Base-by-base conservation (phyloP, 1,284 basidiomycete genomes). In the Tausonia pullulans region DNA sequence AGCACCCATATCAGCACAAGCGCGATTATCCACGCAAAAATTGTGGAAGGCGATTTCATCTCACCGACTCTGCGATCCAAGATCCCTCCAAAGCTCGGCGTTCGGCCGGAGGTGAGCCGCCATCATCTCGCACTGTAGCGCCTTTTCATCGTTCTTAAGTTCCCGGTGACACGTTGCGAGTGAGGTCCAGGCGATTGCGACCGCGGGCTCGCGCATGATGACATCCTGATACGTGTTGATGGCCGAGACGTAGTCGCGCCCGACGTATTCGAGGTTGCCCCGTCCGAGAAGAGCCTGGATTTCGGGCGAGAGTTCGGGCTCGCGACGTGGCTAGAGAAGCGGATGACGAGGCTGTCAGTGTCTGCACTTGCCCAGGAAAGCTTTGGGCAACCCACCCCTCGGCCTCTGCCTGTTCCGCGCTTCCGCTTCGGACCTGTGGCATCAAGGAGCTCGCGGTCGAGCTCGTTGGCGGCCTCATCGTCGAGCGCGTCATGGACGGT, bases 191-290 rank as follows among this genome's bases (percentile, higher is more conserved):
- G 93, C 90, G 4, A 84, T 77, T 4, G 82, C 80, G 8, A 91
- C 88, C 46, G 87, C 84, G 2, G 93, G 91, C 74, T 98, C 94
- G 64, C 94, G 91, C 8, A 90, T 84, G 65, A 98, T 92, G 68
- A 97, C 89, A 72, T 98, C 90, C 72, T 88, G 85, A 81, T 94
- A 89, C 55, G 87, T 82, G 39, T 83, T 81, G 48, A 91, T 86
- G 0, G 91, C 87, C 69, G 86, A 82, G 1, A 81, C 77, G 16
- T 86, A 78, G 67, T 90, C 78, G 60, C 79, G 82, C 70, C 87
- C 84, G 60, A 93, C 84, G 74, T 90, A 97, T 1, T 87, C 87
- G 70, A 89, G 83, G 73, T 95, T 96, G 41, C 90, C 95, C 66
- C 88, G 84, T 27, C 65, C 65, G 46, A 66, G 58, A 13, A 66